Conservation (phyloP, 306 rosid genomes). For the Vigna unguiculata region DNA sequence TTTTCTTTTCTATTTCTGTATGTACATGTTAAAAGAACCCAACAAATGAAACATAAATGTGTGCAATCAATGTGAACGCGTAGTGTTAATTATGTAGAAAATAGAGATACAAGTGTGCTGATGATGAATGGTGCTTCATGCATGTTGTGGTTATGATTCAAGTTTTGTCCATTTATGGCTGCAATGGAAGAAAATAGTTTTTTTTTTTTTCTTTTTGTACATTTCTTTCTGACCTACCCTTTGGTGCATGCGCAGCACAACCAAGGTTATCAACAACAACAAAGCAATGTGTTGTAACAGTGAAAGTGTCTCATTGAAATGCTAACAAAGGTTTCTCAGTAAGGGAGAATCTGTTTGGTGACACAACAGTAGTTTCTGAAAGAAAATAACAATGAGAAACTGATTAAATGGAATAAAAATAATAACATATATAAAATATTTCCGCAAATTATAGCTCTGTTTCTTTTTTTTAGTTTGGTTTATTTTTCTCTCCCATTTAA, state of each 20-base stretch:
- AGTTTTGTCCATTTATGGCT: neutral
- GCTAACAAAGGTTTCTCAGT: conserved; percentile 24
- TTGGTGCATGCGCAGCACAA: conserved; percentile 34
- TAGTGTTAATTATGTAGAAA: neutral
- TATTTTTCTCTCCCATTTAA: conserved; percentile 6
- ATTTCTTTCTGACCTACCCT: conserved; percentile 8
- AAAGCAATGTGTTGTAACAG: conserved; percentile 50
- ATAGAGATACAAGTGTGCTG: neutral
- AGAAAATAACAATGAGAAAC: neutral
- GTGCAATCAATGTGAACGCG: neutral
- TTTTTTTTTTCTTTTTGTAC: conserved; percentile 5
- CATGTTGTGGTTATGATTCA: conserved; percentile 3
- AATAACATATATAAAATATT: conserved; percentile 35
- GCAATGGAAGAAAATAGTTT: neutral
- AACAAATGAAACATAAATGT: neutral
- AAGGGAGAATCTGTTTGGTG: conserved; percentile 7
- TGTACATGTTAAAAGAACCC: neutral
- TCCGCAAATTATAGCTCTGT: conserved; percentile 44
- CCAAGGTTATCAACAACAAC: conserved; percentile 22
- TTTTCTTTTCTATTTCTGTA: too few species aligned
- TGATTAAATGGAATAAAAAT: conserved; percentile 28
- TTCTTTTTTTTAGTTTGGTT: neutral
- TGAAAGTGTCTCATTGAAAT: conserved; percentile 58
- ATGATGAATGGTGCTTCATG: neutral
- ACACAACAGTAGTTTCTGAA: neutral